Base-by-base conservation (phyloP, 2,329 filamentous ascomycete genomes). In the Colletotrichum orchidophilum region DNA sequence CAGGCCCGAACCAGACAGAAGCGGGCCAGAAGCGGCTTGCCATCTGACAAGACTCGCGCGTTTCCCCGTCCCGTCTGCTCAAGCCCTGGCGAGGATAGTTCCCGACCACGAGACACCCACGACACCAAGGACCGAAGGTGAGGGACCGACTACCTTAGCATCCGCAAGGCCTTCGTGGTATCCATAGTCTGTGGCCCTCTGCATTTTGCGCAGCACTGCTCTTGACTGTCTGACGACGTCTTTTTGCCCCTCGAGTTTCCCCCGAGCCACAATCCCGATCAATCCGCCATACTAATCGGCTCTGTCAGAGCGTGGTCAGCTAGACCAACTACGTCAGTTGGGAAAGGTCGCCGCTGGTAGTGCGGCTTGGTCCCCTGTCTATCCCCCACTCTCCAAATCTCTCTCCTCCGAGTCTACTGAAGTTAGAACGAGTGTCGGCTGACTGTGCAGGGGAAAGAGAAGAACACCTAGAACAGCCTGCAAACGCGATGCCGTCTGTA, bases 361-460 rank as follows among this genome's bases (percentile, higher is more conserved):
- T 26, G 68, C 42, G 57, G 42, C 67, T 53, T 69, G 24, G 49
- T 24, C 68, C 68, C 68, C 57, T 55, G 50, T 60, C 7, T 31
- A 49, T 68, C 58, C 68, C 68, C 64, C 68, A 68, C 68, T 68
- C 68, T 62, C 68, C 50, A 50, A 67, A 52, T 68, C 57, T 68
- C 35, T 49, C 49, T 63, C 31, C 42, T 52, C 63, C 68, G 68
- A 63, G 64, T 62, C 57, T 68, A 63, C 63, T 68, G 57, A 52
- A 62, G 50, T 61, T 52, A 24, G 57, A 58, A 58, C 42, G n/a
- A 57, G 63, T 27, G 68, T 62, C 52, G 57, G 64, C 63, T 68
- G 50, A 58, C 63, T 57, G 13, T 58, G 57, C 57, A 67, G 55
- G 50, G 57, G 42, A 55, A 24, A 18, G 65, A n/a, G 18, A 55